Conservation (phyloP, 306 rosid genomes). For the Vigna unguiculata region DNA sequence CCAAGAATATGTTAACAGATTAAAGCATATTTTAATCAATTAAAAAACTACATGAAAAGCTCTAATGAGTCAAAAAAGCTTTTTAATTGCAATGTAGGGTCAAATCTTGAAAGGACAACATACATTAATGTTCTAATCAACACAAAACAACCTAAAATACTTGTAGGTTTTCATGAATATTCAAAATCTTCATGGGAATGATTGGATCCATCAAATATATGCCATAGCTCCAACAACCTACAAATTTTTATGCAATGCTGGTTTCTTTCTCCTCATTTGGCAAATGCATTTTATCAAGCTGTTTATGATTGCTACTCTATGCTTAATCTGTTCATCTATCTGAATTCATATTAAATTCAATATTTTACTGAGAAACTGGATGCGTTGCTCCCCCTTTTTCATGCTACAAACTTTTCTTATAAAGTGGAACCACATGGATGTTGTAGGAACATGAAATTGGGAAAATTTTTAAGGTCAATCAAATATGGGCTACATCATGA, state of each 20-base stretch:
- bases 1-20: too few species aligned
- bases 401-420: background rate
- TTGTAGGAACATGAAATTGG: slow-evolving; percentile 29
- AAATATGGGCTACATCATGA: slow-evolving; percentile 25
- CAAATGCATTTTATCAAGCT: slow-evolving; percentile 26
- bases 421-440: slow-evolving; percentile 4
- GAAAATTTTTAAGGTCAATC: slow-evolving; percentile 34
- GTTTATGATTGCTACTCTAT: background rate
- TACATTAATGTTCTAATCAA: too few species aligned
- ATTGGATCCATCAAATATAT: too few species aligned
- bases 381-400: background rate
- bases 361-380: background rate
- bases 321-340: slow-evolving; percentile 7
- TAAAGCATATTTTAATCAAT: too few species aligned
- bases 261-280: slow-evolving; percentile 19
- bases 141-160: too few species aligned
- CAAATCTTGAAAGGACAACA: too few species aligned
- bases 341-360: background rate
- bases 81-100: too few species aligned
- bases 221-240: too few species aligned
- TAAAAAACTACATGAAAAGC: too few species aligned
- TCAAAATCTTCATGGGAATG: too few species aligned
- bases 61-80: too few species aligned
- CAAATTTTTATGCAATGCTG: background rate
- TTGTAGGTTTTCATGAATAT: too few species aligned